A percentile compares a stretch with the other conserved stretches of the same genome.
Evolutionary conservation across 305 asterid species (phyloP).

Genomic region (Plantago coronopus): DNA sequence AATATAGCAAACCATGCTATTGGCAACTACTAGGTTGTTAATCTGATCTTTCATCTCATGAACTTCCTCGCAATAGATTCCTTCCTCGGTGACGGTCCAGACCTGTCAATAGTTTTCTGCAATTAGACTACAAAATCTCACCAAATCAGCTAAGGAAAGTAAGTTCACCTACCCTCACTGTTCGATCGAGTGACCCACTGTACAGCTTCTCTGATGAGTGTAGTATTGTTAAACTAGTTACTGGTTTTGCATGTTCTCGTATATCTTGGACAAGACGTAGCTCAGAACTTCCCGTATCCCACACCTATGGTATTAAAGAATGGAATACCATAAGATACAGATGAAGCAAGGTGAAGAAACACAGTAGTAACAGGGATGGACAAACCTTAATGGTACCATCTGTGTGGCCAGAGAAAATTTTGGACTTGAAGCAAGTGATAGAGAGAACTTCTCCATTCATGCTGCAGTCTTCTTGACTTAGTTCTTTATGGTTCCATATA

Average conservation of each 20-base stretch:
- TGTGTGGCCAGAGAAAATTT: conserved; percentile 69
- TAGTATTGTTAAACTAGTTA: conserved; percentile 54
- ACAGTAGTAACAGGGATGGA: background rate
- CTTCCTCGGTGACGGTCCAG: conserved; percentile 55
- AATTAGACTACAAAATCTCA: conserved; percentile 11
- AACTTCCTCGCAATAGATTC: conserved; percentile 56
- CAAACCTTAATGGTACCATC: conserved; percentile 80
- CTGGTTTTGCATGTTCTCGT: conserved; percentile 64
- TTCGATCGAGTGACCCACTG: conserved; percentile 83
- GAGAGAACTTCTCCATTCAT: conserved; percentile 65
- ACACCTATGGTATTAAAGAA: conserved; percentile 40
- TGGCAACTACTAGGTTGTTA: conserved; percentile 54
- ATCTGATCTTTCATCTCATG: conserved; percentile 77
- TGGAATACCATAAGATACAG: conserved; percentile 20
- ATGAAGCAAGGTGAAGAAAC: conserved; percentile 2
- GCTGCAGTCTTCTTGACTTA: conserved; percentile 61
- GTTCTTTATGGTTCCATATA: conserved; percentile 67
- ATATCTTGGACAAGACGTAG: conserved; percentile 54
- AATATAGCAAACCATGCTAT: conserved; percentile 66
- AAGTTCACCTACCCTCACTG: conserved; percentile 49
- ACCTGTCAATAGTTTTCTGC: conserved; percentile 33
- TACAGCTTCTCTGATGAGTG: conserved; percentile 56
- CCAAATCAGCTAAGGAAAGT: conserved; percentile 6
- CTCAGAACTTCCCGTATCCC: conserved; percentile 41
- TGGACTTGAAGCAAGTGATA: conserved; percentile 45